phyloP scores from a whole-genome alignment of 305 asterid genomes.

The Rubia peregrina region DNA sequence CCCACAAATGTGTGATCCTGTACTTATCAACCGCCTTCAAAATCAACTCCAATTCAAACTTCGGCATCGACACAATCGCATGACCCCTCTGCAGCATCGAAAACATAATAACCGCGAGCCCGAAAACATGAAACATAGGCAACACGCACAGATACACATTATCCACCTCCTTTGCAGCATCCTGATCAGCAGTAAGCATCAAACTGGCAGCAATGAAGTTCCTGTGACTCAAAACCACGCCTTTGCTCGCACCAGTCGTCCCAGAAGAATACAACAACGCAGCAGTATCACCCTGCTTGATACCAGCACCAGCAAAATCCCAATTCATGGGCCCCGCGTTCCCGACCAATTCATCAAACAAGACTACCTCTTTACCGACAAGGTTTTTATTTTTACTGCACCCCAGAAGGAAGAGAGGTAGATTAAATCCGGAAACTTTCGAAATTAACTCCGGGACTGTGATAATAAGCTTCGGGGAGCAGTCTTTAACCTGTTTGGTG shows the following conservation, averaged over 20 bases:
- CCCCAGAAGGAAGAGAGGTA: conserved; percentile 54
- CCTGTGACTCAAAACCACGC: conserved; percentile 69
- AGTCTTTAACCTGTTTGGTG: conserved; percentile 66
- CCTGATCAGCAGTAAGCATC: conserved; percentile 67
- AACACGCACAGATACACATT: conserved; percentile 50
- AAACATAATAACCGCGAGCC: conserved; percentile 59
- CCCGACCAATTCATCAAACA: conserved; percentile 42
- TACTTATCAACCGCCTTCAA: conserved; percentile 58
- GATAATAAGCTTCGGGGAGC: conserved; percentile 54
- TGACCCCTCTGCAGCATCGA: conserved; percentile 88
- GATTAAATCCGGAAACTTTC: conserved; percentile 43
- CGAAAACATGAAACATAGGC: conserved; percentile 99
- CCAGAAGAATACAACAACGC: conserved; percentile 87
- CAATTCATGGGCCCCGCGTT: conserved; percentile 40
- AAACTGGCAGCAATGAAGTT: conserved; percentile 61
- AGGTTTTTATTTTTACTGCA: conserved; percentile 1
- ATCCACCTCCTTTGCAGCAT: conserved; percentile 44
- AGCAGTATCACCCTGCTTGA: conserved; percentile 58
- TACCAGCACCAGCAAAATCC: conserved; percentile 18
- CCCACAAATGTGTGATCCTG: conserved; percentile 58
- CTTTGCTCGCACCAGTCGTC: conserved; percentile 83
- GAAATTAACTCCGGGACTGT: conserved; percentile 52
- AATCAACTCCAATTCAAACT: conserved; percentile 55
- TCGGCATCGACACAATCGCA: conserved; percentile 61
- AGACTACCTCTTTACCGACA: conserved; percentile 3